phyloP scores from a whole-genome alignment of 2,329 filamentous ascomycete genomes.

The Elsinoe ampelina region DNA sequence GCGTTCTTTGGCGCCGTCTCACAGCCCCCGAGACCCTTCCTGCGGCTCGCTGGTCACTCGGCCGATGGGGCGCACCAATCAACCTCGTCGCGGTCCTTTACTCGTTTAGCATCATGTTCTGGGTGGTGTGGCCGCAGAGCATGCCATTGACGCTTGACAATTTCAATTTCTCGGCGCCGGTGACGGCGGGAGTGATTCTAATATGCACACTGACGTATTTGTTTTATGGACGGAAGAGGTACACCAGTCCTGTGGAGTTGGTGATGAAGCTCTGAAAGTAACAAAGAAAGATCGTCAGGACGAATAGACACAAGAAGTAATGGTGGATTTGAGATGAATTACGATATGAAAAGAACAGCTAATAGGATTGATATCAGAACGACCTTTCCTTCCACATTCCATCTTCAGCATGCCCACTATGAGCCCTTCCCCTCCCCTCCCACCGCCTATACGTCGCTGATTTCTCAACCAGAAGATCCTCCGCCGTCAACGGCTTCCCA shows the following conservation, averaged over 20 bases:
- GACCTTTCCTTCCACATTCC: too few species aligned
- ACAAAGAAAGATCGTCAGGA: neutral
- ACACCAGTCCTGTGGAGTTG: constrained; percentile 20
- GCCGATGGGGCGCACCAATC: constrained; percentile 30
- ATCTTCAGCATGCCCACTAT: too few species aligned
- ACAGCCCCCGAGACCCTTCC: constrained; percentile 30
- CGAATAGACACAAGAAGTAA: too few species aligned
- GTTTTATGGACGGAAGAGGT: constrained; percentile 25
- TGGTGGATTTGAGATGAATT: too few species aligned
- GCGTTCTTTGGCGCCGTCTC: constrained; percentile 32
- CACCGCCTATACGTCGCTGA: too few species aligned
- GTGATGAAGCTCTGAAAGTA: neutral
- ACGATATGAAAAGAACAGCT: too few species aligned
- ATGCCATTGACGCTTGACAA: constrained; percentile 22
- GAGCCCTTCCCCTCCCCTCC: too few species aligned
- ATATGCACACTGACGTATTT: constrained; percentile 26
- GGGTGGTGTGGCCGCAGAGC: constrained; percentile 32
- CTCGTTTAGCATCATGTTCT: constrained; percentile 31
- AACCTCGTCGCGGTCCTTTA: constrained; percentile 32
- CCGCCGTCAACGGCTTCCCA: too few species aligned
- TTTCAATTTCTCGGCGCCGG: constrained; percentile 29
- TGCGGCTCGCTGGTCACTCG: constrained; percentile 31
- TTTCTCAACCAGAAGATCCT: too few species aligned
- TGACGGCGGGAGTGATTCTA: constrained; percentile 27
- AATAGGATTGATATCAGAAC: too few species aligned